Evolutionary conservation across 2,329 filamentous ascomycete species (phyloP).

Genomic region (Tetracladium maxilliforme): DNA sequence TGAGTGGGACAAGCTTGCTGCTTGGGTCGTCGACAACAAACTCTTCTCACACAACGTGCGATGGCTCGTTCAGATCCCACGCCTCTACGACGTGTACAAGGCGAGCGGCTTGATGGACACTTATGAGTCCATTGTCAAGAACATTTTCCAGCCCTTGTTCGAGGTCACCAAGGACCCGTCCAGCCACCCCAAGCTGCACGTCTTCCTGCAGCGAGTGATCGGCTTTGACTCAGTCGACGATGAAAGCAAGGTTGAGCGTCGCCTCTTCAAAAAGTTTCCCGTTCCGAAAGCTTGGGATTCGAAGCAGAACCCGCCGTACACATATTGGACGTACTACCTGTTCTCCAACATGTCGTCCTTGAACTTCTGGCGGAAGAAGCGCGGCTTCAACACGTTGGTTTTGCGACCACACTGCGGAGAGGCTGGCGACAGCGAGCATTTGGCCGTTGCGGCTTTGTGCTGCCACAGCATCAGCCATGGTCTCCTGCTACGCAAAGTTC

Average conservation of each 20-base stretch:
- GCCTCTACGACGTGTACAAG: slow-evolving; percentile 93
- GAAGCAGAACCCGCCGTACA: slow-evolving; percentile 93
- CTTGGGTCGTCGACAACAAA: slow-evolving; percentile 97
- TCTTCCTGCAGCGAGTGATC: slow-evolving; percentile 89
- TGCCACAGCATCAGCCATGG: slow-evolving; percentile 97
- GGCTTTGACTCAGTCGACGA: slow-evolving; percentile 97
- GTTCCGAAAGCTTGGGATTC: slow-evolving; percentile 79
- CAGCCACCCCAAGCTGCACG: slow-evolving; percentile 80
- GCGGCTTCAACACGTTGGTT: slow-evolving; percentile 91
- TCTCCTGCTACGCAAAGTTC: slow-evolving; percentile 82
- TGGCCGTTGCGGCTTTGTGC: slow-evolving; percentile 81
- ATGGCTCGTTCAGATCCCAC: slow-evolving; percentile 91
- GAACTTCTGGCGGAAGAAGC: slow-evolving; percentile 79
- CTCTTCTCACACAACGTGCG: slow-evolving; percentile 94
- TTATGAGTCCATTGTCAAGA: slow-evolving; percentile 80
- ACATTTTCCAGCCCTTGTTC: slow-evolving; percentile 87
- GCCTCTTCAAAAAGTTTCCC: slow-evolving; percentile 91
- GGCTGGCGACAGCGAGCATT: slow-evolving; percentile 89
- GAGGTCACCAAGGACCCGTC: slow-evolving; percentile 81
- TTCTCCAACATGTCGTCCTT: slow-evolving; percentile 89
- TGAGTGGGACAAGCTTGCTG: slow-evolving; percentile 95
- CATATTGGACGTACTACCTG: slow-evolving; percentile 97
- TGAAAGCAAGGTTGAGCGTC: slow-evolving; percentile 89
- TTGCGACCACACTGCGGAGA: slow-evolving; percentile 92
- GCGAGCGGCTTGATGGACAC: slow-evolving; percentile 72